Base-by-base conservation (phyloP, 306 rosid species). In the Vigna unguiculata region DNA sequence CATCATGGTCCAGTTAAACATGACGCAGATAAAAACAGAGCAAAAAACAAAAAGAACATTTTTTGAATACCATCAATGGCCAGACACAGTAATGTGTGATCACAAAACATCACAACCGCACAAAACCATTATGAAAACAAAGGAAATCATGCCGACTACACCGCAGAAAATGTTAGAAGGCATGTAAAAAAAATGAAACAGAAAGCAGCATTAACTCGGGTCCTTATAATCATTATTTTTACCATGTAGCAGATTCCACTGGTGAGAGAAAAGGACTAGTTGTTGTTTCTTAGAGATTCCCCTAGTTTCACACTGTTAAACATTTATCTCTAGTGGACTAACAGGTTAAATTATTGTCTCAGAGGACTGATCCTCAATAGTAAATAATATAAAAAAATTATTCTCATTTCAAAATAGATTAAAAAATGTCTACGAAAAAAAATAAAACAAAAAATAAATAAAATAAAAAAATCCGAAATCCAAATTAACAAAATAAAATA, bases 141-240 rank as follows among this genome's bases (percentile, higher is more conserved):
- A 78, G 80, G 51, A 81, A 85, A 84, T 81, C 63, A 86, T 81
- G 74, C 70, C 75, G 40, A 66, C 41, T 51, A 54, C 85, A 88
- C 89, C 36, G 46, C 75, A 20, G 64, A 63, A 75, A 80, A 82
- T 55, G 71, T 77, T 70, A 72, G n/a, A 71, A 71, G 60, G 64
- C 60, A 77, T 79, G 11, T 76, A 48, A 63, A 73, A 47, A 19
- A 38, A 36, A 9, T 11, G 65, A 64, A 71, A 49, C 38, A 66
- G 20, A 66, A 65, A 78, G 58, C 13, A 74, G 17, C 20, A 57
- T 46, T 9, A 53, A 45, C 14, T 34, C 24, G 16, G 63, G 76
- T 36, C 71, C 45, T 21, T 6, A 11, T 15, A 59, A 58, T 69
- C 45, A 36, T 78, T 69, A 1, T 32, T 59, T 61, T n/a, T 53